These are phyloP conservation scores for Collybia sp. DNA, from an alignment of 768 basidiomycete species.

Conservation along the genomic window DNA sequence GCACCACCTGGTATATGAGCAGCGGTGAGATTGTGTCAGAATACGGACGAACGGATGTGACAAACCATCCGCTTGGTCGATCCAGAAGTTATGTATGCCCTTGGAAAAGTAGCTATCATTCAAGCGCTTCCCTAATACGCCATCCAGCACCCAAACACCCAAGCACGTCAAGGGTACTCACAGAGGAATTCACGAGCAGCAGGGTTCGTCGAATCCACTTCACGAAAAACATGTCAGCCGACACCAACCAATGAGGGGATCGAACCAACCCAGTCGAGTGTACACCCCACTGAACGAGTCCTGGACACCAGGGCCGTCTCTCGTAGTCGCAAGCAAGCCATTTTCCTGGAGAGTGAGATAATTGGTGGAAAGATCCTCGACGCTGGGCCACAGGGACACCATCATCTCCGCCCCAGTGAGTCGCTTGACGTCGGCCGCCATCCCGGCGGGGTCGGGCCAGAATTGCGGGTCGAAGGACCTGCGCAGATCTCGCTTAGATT, in stretches of 20 bases:
- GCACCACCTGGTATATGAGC: slow-evolving; percentile 19
- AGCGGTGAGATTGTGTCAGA: not conserved
- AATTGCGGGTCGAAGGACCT: slow-evolving; percentile 30
- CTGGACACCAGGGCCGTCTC: slow-evolving; percentile 28
- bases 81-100: slow-evolving; percentile 33
- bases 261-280: slow-evolving; percentile 20
- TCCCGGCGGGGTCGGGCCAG: slow-evolving; percentile 27
- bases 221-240: not conserved
- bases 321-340: slow-evolving; percentile 26
- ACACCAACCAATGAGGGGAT: not conserved
- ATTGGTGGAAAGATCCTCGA: slow-evolving; percentile 30
- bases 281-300: slow-evolving; percentile 32
- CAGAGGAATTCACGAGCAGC: slow-evolving; percentile 30
- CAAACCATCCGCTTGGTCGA: slow-evolving; percentile 31
- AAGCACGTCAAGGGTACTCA: slow-evolving; percentile 7
- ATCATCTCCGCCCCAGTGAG: slow-evolving; percentile 33
- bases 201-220: slow-evolving; percentile 30
- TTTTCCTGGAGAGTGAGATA: slow-evolving; percentile 24
- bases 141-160: not conserved
- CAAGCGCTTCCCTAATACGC: slow-evolving; percentile 22
- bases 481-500: not conserved
- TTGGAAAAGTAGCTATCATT: slow-evolving; percentile 31
- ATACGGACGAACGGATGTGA: not conserved
- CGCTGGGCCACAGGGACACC: slow-evolving; percentile 34
- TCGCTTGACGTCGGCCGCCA: slow-evolving; percentile 27